Evolutionary conservation across 768 basidiomycete genomes (phyloP).

Genomic region (Tremella fuciformis): DNA sequence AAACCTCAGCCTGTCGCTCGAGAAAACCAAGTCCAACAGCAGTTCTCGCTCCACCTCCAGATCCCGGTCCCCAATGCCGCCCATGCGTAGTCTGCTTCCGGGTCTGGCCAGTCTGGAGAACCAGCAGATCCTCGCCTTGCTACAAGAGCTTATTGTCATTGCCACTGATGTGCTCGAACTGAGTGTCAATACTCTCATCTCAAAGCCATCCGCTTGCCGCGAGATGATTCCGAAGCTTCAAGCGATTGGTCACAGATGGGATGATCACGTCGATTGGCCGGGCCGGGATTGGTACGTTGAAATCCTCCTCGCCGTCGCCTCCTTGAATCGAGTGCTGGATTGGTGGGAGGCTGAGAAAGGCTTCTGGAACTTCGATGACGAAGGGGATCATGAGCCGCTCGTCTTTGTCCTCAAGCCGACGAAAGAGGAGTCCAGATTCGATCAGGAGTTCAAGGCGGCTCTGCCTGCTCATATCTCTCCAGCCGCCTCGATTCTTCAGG

Average conservation of each 20-base stretch:
- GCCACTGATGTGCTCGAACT: constrained; percentile 92
- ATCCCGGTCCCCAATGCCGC: constrained; percentile 89
- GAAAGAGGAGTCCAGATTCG: constrained; percentile 57
- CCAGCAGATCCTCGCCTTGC: constrained; percentile 67
- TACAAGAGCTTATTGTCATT: constrained; percentile 87
- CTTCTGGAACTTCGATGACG: constrained; percentile 93
- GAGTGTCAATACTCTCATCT: constrained; percentile 77
- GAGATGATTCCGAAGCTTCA: constrained; percentile 86
- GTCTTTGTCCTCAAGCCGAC: constrained; percentile 86
- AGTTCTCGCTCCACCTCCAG: constrained; percentile 90
- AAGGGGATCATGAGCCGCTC: constrained; percentile 81
- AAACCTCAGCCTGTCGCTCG: constrained; percentile 29
- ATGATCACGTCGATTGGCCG: constrained; percentile 96
- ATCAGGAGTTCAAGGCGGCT: constrained; percentile 33
- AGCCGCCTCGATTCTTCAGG: constrained; percentile 1
- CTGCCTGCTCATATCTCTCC: constrained; percentile 16
- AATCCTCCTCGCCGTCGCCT: constrained; percentile 89
- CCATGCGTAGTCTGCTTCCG: constrained; percentile 54
- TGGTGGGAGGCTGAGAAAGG: constrained; percentile 99
- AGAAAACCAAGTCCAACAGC: constrained; percentile 32
- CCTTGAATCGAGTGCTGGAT: constrained; percentile 91
- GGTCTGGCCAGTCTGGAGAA: constrained; percentile 31
- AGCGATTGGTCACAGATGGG: constrained; percentile 89
- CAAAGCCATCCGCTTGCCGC: constrained; percentile 78
- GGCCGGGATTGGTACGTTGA: constrained; percentile 98